Conservation (phyloP, 805 yeast genomes). For the Hanseniaspora clermontiae region DNA sequence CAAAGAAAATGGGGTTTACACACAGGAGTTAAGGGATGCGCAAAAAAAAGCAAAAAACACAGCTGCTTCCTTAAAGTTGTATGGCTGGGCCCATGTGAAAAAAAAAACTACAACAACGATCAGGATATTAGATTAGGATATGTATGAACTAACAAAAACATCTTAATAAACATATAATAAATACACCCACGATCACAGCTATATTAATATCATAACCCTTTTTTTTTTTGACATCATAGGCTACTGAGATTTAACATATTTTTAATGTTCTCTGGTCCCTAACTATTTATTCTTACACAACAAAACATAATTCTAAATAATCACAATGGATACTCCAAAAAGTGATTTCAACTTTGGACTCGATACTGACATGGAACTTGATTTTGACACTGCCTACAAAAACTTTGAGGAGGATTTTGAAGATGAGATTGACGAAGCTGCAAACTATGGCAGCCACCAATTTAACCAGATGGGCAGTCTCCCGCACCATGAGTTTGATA, state of each 20-base stretch:
- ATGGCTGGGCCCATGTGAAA: constrained; percentile 3
- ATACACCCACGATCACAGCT: too few species aligned
- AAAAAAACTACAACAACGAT: background rate
- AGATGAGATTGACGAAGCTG: background rate
- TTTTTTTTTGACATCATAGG: too few species aligned
- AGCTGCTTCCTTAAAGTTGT: background rate
- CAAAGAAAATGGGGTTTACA: too few species aligned
- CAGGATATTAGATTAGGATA: too few species aligned
- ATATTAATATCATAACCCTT: too few species aligned
- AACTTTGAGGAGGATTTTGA: constrained; percentile 17
- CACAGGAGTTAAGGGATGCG: too few species aligned
- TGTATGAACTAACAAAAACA: too few species aligned
- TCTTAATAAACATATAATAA: too few species aligned
- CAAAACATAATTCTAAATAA: background rate
- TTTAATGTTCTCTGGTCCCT: too few species aligned
- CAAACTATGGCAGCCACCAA: background rate
- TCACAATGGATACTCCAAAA: background rate
- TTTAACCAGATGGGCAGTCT: too few species aligned
- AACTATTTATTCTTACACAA: too few species aligned
- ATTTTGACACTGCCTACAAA: constrained; percentile 28
- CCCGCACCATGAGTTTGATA: background rate
- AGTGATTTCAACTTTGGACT: background rate
- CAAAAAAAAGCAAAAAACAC: background rate
- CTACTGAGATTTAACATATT: too few species aligned
- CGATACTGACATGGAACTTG: constrained; percentile 22